Percentiles rank a stretch among this genome's conserved stretches.
Evolutionary conservation across 2,329 filamentous ascomycete species (phyloP).

Genomic region (Phaeophleospora eucalypticola): DNA sequence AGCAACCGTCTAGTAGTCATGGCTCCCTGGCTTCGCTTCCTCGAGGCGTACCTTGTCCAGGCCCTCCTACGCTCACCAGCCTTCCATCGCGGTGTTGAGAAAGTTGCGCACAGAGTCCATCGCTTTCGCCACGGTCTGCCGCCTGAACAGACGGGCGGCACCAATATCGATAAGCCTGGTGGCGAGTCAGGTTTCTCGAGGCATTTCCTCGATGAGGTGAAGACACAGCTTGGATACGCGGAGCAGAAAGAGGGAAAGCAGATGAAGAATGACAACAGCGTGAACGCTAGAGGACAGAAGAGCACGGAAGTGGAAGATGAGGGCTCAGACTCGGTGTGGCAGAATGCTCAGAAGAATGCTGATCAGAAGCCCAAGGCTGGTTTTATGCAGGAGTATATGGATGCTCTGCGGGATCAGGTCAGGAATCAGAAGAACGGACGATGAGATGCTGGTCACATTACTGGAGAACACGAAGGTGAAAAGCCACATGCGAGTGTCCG

Average conservation of each 20-base stretch:
- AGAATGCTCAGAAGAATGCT: conserved; percentile 15
- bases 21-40: conserved; percentile 35
- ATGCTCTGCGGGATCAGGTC: conserved; percentile 29
- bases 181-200: conserved; percentile 40
- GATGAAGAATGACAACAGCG: conserved; percentile 18
- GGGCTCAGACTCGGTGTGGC: conserved; percentile 28
- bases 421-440: conserved; percentile 20
- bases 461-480: background rate
- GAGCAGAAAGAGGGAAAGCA: conserved; percentile 20
- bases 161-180: conserved; percentile 41
- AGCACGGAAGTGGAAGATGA: conserved; percentile 8
- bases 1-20: conserved; percentile 18
- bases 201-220: conserved; percentile 53
- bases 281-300: conserved; percentile 15
- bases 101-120: conserved; percentile 46
- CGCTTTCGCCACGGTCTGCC: conserved; percentile 46
- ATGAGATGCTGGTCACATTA: conserved; percentile 5
- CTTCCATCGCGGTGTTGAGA: conserved; percentile 53
- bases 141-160: conserved; percentile 47
- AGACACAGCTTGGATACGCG: conserved; percentile 27
- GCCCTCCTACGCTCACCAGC: conserved; percentile 51
- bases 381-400: conserved; percentile 30
- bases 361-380: conserved; percentile 18
- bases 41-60: conserved; percentile 36
- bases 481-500: no score